A percentile compares a stretch with the other conserved stretches of the same genome.
These are phyloP conservation scores for Grifola frondosa DNA, from an alignment of 1,284 basidiomycete genomes.

Conservation along the genomic window DNA sequence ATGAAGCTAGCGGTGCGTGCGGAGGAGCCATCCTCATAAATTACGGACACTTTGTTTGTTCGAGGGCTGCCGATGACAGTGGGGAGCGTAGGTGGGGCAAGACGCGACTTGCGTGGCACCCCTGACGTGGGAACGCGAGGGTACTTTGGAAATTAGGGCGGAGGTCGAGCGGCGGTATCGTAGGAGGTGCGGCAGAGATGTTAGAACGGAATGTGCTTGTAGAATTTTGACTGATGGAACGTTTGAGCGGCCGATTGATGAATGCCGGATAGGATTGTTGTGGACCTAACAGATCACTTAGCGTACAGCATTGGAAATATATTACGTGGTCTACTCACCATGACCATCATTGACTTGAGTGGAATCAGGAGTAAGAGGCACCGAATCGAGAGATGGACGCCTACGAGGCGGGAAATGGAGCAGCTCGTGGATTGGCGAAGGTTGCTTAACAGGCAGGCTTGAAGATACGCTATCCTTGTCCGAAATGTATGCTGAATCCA, in stretches of 20 bases:
- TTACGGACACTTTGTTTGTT: constrained; percentile 30
- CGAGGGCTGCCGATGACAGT: constrained; percentile 28
- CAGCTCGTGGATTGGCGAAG: constrained; percentile 30
- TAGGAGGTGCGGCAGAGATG: constrained; percentile 40
- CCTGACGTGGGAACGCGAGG: constrained; percentile 29
- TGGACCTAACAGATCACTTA: too few relatives aligned
- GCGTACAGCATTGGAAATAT: neutral
- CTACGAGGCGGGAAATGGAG: constrained; percentile 22
- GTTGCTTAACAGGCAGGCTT: constrained; percentile 19
- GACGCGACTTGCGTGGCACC: constrained; percentile 32
- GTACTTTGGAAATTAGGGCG: constrained; percentile 53
- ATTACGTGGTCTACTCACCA: constrained; percentile 13
- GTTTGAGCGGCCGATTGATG: constrained; percentile 53
- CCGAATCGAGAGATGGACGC: constrained; percentile 27
- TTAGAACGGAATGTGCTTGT: constrained; percentile 52
- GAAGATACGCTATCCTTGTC: constrained; percentile 19
- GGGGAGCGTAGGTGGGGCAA: constrained; percentile 26
- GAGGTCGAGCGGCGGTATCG: constrained; percentile 56
- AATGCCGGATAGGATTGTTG: too few relatives aligned
- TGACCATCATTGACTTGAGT: constrained; percentile 21
- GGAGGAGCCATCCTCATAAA: constrained; percentile 42
- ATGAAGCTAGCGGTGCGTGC: constrained; percentile 57
- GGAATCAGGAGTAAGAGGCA: constrained; percentile 33
- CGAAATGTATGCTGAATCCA: constrained; percentile 20
- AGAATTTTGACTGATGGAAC: constrained; percentile 56